A percentile compares a stretch with the other conserved stretches of the same genome.
Conservation (phyloP, 139 green algal species). For the Chlamydomonas sp. region DNA sequence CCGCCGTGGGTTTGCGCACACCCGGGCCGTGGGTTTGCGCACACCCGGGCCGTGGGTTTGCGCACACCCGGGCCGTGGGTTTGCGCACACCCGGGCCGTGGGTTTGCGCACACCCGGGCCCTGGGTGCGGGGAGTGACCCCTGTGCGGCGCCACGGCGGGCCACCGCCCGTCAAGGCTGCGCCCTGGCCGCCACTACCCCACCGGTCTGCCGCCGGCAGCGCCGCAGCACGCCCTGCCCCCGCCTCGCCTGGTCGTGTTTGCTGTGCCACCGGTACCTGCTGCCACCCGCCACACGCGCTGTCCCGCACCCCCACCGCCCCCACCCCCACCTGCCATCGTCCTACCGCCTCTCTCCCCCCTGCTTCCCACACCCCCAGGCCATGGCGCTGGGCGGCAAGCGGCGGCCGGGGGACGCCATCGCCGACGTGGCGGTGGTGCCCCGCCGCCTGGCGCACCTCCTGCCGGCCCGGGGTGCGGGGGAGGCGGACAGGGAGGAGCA, state of each 20-base stretch:
- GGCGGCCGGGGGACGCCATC: slow-evolving; percentile 29
- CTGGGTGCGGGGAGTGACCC: not conserved
- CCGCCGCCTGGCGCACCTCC: slow-evolving; percentile 30
- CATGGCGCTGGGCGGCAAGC: slow-evolving; percentile 46
- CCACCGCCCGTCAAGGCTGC: not conserved
- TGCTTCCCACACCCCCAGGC: slow-evolving; percentile 38
- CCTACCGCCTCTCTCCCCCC: not conserved
- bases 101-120: not conserved
- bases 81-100: not conserved
- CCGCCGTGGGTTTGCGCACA: not conserved
- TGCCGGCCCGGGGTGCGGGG: not conserved
- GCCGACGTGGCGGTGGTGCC: slow-evolving; percentile 68
- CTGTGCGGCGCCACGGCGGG: not conserved
- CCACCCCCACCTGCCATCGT: not conserved
- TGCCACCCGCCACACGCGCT: not conserved
- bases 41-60: not conserved
- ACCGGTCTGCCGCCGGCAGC: not conserved
- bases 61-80: not conserved
- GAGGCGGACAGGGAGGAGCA: not conserved
- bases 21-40: not conserved
- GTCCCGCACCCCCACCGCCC: not conserved
- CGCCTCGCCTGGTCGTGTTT: not conserved
- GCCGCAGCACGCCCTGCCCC: not conserved
- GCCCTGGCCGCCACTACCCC: not conserved
- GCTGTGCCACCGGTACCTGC: not conserved